Evolutionary conservation across 2,329 filamentous ascomycete genomes (phyloP), one percentile per base, ranked within the genome.

Genomic region (Coleophoma eucalyptorum): DNA sequence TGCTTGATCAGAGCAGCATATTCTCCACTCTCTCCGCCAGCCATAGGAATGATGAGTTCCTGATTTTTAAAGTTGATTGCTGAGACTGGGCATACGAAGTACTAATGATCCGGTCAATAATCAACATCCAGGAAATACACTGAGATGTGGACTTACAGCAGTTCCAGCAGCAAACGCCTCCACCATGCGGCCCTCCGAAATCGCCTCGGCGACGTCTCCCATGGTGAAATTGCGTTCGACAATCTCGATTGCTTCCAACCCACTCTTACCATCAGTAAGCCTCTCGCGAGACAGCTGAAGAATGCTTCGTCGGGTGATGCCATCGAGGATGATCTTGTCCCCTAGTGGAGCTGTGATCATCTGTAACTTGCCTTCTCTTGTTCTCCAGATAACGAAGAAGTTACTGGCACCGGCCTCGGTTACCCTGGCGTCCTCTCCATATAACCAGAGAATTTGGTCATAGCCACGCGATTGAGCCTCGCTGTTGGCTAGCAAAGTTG

Each of bases 371-470:
- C 80, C 84, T 59, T 85, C 79, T 65, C 77, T 80, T 43, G 78
- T 80, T 65, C 77, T 79, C 89, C 87, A 91, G 12, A 96, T 75
- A 7, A 96, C 76, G 64, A 97, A 96, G 73, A 96, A 96, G 72
- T 97, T 97, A 63, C 84, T 89, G 12, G 90, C 92, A 4, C 92
- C 92, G 2, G 92, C 92, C 74, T 97, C 92, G 2, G 92, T 97
- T 56, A 95, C 91, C 65, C 83, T 81, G 48, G 81, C 81, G 59
- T 93, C 78, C 38, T 80, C 67, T 2, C 90, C 90, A 64, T 96
- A 94, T 46, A 97, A 78, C 92, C 92, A 97, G n/a, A 97, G 79
- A 50, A 97, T 87, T 77, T 97, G 93, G 65, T 93, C 82, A 70
- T 84, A 97, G 0, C 93, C 92, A 38, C 80, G 72, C 11, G 73